A percentile compares a stretch with the other conserved stretches of the same genome.
These are phyloP conservation scores for Cladophialophora carrionii DNA, from an alignment of 2,329 filamentous ascomycete species.

Conservation along the genomic window DNA sequence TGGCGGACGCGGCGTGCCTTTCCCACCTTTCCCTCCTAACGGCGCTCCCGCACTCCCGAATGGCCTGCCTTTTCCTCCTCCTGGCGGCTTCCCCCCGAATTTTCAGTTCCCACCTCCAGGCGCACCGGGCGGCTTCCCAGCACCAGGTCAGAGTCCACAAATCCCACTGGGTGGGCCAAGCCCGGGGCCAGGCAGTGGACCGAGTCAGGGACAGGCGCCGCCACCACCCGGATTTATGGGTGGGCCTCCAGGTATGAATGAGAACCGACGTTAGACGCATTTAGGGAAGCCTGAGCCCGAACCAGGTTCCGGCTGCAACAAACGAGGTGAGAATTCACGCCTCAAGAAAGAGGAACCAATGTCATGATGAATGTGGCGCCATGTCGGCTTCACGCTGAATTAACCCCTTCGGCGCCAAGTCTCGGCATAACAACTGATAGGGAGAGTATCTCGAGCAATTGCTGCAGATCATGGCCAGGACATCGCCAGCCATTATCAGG, in stretches of 20 bases:
- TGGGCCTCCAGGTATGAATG: constrained; percentile 33
- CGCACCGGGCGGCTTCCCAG: constrained; percentile 43
- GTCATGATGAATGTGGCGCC: background rate
- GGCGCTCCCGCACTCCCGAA: constrained; percentile 47
- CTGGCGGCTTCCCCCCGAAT: constrained; percentile 56
- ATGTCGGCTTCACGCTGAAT: background rate
- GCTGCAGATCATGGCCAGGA: background rate
- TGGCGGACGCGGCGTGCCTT: constrained; percentile 56
- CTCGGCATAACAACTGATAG: background rate
- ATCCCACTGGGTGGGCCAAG: constrained; percentile 39
- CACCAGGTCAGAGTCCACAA: constrained; percentile 39
- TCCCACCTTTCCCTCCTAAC: constrained; percentile 57
- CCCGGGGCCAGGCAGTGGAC: constrained; percentile 37
- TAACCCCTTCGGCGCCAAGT: background rate
- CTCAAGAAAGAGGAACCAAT: background rate
- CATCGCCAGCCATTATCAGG: background rate
- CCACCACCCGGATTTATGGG: constrained; percentile 38
- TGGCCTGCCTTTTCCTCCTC: constrained; percentile 51
- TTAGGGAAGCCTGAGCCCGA: background rate
- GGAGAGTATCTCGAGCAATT: background rate
- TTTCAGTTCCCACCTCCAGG: constrained; percentile 53
- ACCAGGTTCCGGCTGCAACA: background rate
- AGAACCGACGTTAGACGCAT: constrained; percentile 29
- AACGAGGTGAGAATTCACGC: background rate
- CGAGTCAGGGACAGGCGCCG: constrained; percentile 34